Evolutionary conservation across 305 asterid genomes (phyloP).

Genomic region (Fraxinus paxiana): DNA sequence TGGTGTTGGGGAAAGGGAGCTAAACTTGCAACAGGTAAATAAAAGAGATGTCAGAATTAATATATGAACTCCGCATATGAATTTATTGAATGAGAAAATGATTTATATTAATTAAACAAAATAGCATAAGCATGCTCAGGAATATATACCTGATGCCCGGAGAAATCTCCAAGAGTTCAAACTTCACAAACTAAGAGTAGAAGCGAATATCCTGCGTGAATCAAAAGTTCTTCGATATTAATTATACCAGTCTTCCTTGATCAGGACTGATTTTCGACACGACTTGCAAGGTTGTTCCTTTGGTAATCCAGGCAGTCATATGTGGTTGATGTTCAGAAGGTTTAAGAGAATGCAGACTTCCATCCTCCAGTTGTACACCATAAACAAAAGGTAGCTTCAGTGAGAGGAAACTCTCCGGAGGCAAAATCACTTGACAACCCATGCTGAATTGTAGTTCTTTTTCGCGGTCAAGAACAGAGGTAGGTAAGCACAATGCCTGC

Average conservation of each 20-base stretch:
- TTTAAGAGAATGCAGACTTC: conserved; percentile 61
- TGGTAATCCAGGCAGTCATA: conserved; percentile 68
- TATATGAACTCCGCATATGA: neutral
- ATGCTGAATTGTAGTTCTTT: conserved; percentile 72
- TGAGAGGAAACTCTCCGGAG: conserved; percentile 89
- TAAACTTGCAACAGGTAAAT: neutral
- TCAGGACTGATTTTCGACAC: conserved; percentile 49
- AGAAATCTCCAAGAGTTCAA: conserved; percentile 26
- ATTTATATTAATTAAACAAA: neutral
- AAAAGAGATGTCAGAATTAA: neutral
- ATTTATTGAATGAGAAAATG: neutral
- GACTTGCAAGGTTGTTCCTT: conserved; percentile 66
- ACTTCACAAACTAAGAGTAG: conserved; percentile 24
- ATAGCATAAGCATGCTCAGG: neutral
- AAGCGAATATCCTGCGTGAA: conserved; percentile 24
- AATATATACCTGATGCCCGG: conserved; percentile 35
- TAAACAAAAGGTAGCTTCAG: conserved; percentile 84
- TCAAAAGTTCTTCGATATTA: conserved; percentile 21
- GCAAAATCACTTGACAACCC: conserved; percentile 77
- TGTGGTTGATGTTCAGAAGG: conserved; percentile 79
- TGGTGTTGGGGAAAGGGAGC: neutral
- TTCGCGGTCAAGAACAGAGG: conserved; percentile 65
- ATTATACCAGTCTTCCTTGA: conserved; percentile 41
- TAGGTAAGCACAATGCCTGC: conserved; percentile 74
- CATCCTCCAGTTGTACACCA: conserved; percentile 75